phyloP scores from a whole-genome alignment of 164 flowering plant species.

The Taxillus chinensis region DNA sequence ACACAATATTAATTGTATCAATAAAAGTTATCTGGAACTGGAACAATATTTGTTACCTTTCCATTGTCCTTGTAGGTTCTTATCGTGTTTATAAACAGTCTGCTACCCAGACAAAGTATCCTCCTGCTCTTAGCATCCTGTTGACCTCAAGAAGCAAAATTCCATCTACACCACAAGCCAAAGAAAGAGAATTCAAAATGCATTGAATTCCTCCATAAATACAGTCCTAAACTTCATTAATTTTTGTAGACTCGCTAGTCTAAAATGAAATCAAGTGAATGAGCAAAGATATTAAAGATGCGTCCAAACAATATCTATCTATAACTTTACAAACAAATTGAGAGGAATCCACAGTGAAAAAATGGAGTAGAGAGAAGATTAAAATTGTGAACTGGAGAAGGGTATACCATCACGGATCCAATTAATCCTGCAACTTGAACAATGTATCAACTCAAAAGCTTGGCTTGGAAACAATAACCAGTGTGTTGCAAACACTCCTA shows the following conservation, averaged over 20 bases:
- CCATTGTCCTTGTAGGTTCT: slow-evolving; percentile 59
- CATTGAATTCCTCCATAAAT: too few relatives aligned
- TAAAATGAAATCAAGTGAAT: too few relatives aligned
- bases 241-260: too few relatives aligned
- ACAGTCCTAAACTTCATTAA: too few relatives aligned
- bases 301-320: too few relatives aligned
- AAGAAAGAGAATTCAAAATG: slow-evolving; percentile 2
- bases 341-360: too few relatives aligned
- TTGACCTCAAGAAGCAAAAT: slow-evolving; percentile 70
- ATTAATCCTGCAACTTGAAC: slow-evolving; percentile 67
- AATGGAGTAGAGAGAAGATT: neutral
- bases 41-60: slow-evolving; percentile 33
- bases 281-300: too few relatives aligned
- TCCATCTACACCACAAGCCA: slow-evolving; percentile 44
- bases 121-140: slow-evolving; percentile 71
- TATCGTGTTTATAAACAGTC: slow-evolving; percentile 69
- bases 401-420: slow-evolving; percentile 71
- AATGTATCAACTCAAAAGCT: slow-evolving; percentile 76
- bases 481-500: slow-evolving; percentile 55
- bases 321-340: neutral
- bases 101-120: slow-evolving; percentile 85
- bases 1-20: neutral
- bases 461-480: slow-evolving; percentile 66
- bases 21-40: neutral
- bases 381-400: neutral